Evolutionary conservation across 129 eudicot species (phyloP).

Genomic region (Helichrysum umbraculigerum): DNA sequence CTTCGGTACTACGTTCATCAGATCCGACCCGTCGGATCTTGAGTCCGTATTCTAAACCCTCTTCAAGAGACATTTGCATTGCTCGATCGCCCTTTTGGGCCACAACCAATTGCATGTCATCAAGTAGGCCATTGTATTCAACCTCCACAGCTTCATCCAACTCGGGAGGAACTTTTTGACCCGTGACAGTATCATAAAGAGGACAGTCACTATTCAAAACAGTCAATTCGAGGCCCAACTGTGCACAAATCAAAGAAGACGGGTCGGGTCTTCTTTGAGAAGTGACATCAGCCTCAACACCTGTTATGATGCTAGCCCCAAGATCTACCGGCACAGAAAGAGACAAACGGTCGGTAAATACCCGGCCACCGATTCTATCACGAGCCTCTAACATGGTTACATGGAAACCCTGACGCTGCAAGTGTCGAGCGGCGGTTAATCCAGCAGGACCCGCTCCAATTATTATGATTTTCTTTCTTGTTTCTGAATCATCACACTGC

Average conservation of each 20-base stretch:
- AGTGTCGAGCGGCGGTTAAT: slow-evolving; percentile 91
- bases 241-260: slow-evolving; percentile 92
- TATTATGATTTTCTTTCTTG: slow-evolving; percentile 58
- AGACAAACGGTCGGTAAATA: slow-evolving; percentile 82
- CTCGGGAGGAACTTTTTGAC: slow-evolving; percentile 84
- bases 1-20: slow-evolving; percentile 19
- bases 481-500: slow-evolving; percentile 42
- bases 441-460: slow-evolving; percentile 99
- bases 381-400: slow-evolving; percentile 91
- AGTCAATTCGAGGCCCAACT: slow-evolving; percentile 91
- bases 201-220: slow-evolving; percentile 96
- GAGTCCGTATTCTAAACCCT: slow-evolving; percentile 85
- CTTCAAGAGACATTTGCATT: slow-evolving; percentile 87
- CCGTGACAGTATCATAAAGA: slow-evolving; percentile 84
- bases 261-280: slow-evolving; percentile 94
- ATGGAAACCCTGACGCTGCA: slow-evolving; percentile 84
- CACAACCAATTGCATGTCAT: slow-evolving; percentile 78
- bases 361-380: slow-evolving; percentile 96
- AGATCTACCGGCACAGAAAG: slow-evolving; percentile 99
- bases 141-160: slow-evolving; percentile 92
- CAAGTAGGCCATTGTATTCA: slow-evolving; percentile 83
- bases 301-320: slow-evolving; percentile 98
- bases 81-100: slow-evolving; percentile 85
- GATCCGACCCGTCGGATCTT: slow-evolving; percentile 44
- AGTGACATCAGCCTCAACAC: slow-evolving; percentile 96